Percentiles rank a stretch among this genome's conserved stretches.
Conservation (phyloP, 1,284 basidiomycete species). For the Leccinum fuscescens region DNA sequence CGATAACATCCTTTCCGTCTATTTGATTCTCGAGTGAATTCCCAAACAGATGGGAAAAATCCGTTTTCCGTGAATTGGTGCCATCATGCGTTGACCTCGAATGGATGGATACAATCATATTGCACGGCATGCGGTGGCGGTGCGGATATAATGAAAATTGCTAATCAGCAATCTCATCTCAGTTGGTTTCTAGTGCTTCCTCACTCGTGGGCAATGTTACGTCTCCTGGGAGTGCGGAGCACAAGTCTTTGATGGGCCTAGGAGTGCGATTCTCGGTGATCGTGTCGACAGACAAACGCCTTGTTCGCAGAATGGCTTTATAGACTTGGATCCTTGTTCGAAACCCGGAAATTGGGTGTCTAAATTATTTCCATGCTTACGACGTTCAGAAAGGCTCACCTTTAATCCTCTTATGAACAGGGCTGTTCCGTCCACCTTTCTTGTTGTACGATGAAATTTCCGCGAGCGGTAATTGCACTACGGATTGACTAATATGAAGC, state of each 20-base stretch:
- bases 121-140: constrained; percentile 50
- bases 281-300: constrained; percentile 1
- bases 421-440: constrained; percentile 29
- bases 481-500: constrained; percentile 27
- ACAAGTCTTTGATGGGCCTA: constrained; percentile 45
- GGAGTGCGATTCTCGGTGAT: constrained; percentile 22
- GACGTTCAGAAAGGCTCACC: constrained; percentile 4
- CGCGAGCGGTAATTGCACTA: constrained; percentile 32
- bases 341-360: constrained; percentile 32
- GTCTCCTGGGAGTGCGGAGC: constrained; percentile 54
- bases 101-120: constrained; percentile 45
- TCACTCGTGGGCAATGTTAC: constrained; percentile 52
- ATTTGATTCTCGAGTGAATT: background rate
- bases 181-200: constrained; percentile 40
- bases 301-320: constrained; percentile 16
- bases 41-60: constrained; percentile 38
- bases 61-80: constrained; percentile 39
- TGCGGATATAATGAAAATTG: constrained; percentile 30
- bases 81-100: constrained; percentile 45
- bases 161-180: constrained; percentile 28
- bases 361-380: constrained; percentile 22
- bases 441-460: constrained; percentile 33
- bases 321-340: constrained; percentile 25
- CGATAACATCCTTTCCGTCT: constrained; percentile 1
- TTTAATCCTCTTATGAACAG: constrained; percentile 11